A percentile compares a stretch with the other conserved stretches of the same genome.
phyloP scores from a whole-genome alignment of 805 yeast genomes.

The Metschnikowia vanudenii region DNA sequence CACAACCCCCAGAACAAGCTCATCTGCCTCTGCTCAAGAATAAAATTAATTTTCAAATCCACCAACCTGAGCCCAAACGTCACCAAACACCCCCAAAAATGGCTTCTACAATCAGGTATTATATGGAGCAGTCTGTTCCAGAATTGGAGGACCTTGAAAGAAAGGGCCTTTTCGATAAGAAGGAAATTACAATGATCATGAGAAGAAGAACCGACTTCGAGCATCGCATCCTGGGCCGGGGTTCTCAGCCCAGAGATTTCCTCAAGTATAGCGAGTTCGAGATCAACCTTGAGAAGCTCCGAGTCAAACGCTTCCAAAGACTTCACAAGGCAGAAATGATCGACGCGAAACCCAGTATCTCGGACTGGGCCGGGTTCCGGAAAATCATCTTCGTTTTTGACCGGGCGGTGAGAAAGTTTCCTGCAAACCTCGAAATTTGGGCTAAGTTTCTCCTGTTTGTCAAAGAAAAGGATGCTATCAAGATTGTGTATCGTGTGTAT shows the following conservation, averaged over 20 bases:
- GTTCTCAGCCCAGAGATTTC: conserved; percentile 74
- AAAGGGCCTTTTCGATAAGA: conserved; percentile 77
- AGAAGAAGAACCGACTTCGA: conserved; percentile 94
- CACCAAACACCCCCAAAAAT: conserved; percentile 17
- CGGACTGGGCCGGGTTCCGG: conserved; percentile 85
- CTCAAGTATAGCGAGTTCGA: conserved; percentile 80
- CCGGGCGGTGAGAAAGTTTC: conserved; percentile 76
- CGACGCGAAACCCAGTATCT: conserved; percentile 60
- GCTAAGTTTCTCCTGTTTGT: conserved; percentile 67
- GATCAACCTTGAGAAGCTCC: conserved; percentile 68
- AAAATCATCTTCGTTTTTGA: conserved; percentile 81
- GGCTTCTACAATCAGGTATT: conserved; percentile 50
- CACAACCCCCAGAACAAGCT: neutral
- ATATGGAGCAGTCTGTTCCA: conserved; percentile 72
- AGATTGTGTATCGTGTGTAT: conserved; percentile 71
- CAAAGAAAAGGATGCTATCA: conserved; percentile 64
- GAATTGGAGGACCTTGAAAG: conserved; percentile 86
- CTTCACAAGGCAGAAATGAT: conserved; percentile 54
- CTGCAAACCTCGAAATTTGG: conserved; percentile 79
- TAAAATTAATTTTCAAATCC: neutral
- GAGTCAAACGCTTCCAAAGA: conserved; percentile 68
- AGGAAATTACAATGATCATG: conserved; percentile 82
- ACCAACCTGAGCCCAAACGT: neutral
- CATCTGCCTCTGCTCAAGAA: conserved; percentile 5
- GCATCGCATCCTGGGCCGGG: conserved; percentile 82